Evolutionary conservation across 345 rosid species (phyloP).

Genomic region (Orychophragmus violaceus): DNA sequence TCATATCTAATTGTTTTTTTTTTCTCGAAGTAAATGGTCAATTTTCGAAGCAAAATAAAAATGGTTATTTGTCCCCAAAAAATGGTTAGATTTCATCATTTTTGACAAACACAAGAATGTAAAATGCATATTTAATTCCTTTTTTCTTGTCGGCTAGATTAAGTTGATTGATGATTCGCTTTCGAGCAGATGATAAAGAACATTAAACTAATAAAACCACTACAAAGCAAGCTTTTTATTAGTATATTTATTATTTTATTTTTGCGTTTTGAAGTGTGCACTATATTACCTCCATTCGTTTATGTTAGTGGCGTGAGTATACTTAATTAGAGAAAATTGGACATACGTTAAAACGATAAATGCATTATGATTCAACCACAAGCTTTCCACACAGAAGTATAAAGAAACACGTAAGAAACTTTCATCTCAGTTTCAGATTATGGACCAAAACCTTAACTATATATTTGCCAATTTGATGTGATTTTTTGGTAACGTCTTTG

Average conservation of each 20-base stretch:
- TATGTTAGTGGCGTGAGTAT: slow-evolving; percentile 16
- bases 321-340: slow-evolving; percentile 5
- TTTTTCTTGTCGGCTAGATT: slow-evolving; percentile 13
- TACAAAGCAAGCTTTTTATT: background rate
- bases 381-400: slow-evolving; percentile 16
- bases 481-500: slow-evolving; percentile 27
- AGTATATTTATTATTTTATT: background rate
- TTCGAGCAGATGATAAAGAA: background rate
- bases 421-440: slow-evolving; percentile 13
- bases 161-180: slow-evolving; percentile 5
- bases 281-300: background rate
- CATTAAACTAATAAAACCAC: slow-evolving; percentile 1
- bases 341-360: slow-evolving; percentile 18
- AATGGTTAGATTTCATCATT: background rate
- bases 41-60: background rate
- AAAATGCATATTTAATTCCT: background rate
- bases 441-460: slow-evolving; percentile 13
- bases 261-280: background rate
- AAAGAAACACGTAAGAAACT: slow-evolving; percentile 32
- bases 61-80: too few species aligned
- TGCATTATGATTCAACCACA: slow-evolving; percentile 19
- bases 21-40: background rate
- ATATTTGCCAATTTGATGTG: slow-evolving; percentile 12
- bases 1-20: too few species aligned
- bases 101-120: background rate